Base-by-base conservation (phyloP, 2,329 filamentous ascomycete species). In the Sporothrix luriei region DNA sequence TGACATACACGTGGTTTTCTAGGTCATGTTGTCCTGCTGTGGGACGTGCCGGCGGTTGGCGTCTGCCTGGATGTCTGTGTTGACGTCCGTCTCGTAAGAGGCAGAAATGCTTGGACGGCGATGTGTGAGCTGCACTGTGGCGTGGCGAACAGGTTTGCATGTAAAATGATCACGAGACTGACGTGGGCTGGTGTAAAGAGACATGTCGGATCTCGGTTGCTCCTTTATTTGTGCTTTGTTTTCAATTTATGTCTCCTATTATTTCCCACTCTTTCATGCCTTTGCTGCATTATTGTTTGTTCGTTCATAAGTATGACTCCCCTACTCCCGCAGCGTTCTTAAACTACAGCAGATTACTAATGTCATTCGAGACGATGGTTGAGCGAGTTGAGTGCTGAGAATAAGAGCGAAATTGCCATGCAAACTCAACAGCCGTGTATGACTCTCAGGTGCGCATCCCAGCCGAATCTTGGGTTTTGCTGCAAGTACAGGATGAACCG, bases 1-100 rank as follows among this genome's bases (percentile, higher is more conserved):
- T 55, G 65, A 67, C 65, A 67, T 54, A 55, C 65, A 67, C 65
- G 65, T 67, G 65, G 65, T 43, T 66, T 29, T 40, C 33, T 66
- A 54, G 48, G 48, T n/a, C 54, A 29, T 4, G 43, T 21, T 9
- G 46, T 21, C 10, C 46, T 38, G 61, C 26, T 4, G 61, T 49
- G 43, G 43, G 40, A 64, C 40, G 26, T 46, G 10, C 57, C 46
- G 38, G 38, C 21, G 38, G 29, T 6, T 33, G 33, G 33, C 33
- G 33, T 33, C 33, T 29, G 29, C 29, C 29, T 29, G 3, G 29
- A 29, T 7, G 9, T 10, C 40, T 43, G 40, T 13, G 14, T 48
- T 4, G 7, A 19, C 11, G 11, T 46, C 21, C 5, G 13, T 29
- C 13, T 48, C 29, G 55, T 40, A 13, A 64, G 40, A 29, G 59